Evolutionary conservation across 2,329 filamentous ascomycete species (phyloP).

Genomic region (Anisogramma anomala): DNA sequence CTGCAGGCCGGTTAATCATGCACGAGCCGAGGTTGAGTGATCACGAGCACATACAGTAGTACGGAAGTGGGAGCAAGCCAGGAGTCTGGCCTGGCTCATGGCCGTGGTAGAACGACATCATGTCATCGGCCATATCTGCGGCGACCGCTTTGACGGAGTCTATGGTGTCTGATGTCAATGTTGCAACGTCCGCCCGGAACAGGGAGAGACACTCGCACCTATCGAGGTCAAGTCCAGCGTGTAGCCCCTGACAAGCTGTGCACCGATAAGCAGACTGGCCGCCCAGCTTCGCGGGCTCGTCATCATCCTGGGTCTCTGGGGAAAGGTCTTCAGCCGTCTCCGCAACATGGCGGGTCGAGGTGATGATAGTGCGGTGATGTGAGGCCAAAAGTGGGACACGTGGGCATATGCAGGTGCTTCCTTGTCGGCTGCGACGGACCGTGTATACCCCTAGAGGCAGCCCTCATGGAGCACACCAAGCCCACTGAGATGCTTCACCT

Average conservation of each 20-base stretch:
- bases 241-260: neutral
- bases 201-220: neutral
- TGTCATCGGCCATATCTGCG: constrained; percentile 38
- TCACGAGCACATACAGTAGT: constrained; percentile 36
- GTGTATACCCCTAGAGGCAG: too few species aligned
- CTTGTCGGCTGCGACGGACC: too few species aligned
- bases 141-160: constrained; percentile 39
- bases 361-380: neutral
- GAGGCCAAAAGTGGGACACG: neutral
- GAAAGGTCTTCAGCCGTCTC: neutral
- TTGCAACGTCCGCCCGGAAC: neutral
- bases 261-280: neutral
- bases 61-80: constrained; percentile 40
- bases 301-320: neutral
- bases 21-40: neutral
- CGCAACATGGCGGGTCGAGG: neutral
- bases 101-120: constrained; percentile 37
- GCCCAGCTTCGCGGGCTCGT: neutral
- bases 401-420: too few species aligned
- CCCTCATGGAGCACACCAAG: too few species aligned
- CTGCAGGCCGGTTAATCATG: constrained; percentile 21
- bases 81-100: constrained; percentile 38
- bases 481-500: too few species aligned
- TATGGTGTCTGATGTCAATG: constrained; percentile 19
- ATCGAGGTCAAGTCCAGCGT: constrained; percentile 4